A percentile compares a stretch with the other conserved stretches of the same genome.
Evolutionary conservation across 2,329 filamentous ascomycete species (phyloP).

Genomic region (Gaeumannomyces tritici): DNA sequence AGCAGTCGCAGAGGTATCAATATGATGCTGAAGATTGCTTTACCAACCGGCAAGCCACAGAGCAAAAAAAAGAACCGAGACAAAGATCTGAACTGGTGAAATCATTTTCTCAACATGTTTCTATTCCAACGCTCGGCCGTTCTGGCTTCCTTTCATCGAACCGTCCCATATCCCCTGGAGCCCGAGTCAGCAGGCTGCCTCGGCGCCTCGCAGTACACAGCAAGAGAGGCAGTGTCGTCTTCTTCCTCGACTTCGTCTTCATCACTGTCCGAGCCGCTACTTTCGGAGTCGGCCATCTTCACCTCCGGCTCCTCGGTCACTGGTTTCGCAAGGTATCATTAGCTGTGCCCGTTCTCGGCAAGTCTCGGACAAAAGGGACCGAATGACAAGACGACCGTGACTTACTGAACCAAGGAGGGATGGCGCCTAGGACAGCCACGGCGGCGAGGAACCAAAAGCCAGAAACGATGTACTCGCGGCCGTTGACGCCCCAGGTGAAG

Average conservation of each 20-base stretch:
- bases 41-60: too few species aligned
- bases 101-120: not conserved
- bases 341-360: not conserved
- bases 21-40: not conserved
- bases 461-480: conserved; percentile 61
- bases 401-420: conserved; percentile 56
- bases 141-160: not conserved
- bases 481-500: conserved; percentile 67
- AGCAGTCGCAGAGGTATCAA: not conserved
- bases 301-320: not conserved
- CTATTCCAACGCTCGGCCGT: too few species aligned
- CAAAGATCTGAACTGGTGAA: not conserved
- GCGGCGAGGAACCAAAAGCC: conserved; percentile 72
- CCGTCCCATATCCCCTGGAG: not conserved
- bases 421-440: conserved; percentile 53
- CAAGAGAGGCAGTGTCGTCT: not conserved
- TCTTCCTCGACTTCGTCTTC: not conserved
- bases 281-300: not conserved
- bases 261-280: not conserved
- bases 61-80: not conserved
- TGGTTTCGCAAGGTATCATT: not conserved
- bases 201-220: not conserved
- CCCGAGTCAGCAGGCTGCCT: not conserved
- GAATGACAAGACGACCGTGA: too few species aligned
- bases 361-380: too few species aligned